These are phyloP conservation scores for Coniochaeta ligniaria DNA, from an alignment of 2,329 filamentous ascomycete species.

Conservation along the genomic window DNA sequence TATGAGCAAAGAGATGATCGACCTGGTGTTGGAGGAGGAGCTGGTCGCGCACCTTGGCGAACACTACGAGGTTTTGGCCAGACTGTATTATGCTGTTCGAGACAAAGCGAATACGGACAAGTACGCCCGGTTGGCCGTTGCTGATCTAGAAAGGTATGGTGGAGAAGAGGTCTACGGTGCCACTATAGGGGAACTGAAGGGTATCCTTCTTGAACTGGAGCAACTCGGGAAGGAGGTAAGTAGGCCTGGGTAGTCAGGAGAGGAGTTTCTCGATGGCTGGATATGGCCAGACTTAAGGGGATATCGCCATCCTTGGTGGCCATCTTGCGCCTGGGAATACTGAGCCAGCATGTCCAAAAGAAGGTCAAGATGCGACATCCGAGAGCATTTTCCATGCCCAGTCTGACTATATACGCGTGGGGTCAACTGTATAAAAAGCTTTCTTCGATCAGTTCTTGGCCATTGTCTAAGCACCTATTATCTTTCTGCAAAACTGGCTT, in stretches of 20 bases:
- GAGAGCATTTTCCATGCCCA: background rate
- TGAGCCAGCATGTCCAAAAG: background rate
- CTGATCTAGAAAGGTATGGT: slow-evolving; percentile 10
- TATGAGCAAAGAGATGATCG: slow-evolving; percentile 13
- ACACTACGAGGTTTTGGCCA: slow-evolving; percentile 18
- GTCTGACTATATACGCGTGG: background rate
- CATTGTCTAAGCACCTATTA: background rate
- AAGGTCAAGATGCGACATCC: background rate
- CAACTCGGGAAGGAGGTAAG: background rate
- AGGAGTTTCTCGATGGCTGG: background rate
- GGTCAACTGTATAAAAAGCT: too few species aligned
- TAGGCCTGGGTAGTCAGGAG: background rate
- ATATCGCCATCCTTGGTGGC: background rate
- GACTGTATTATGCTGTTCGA: slow-evolving; percentile 12
- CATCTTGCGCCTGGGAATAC: background rate
- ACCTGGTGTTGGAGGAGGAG: slow-evolving; percentile 11
- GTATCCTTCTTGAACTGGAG: background rate
- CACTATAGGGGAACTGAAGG: background rate
- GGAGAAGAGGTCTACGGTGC: background rate
- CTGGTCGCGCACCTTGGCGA: slow-evolving; percentile 17
- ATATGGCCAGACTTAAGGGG: background rate
- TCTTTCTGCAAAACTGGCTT: background rate
- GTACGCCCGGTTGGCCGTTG: slow-evolving; percentile 12
- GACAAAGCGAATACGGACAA: slow-evolving; percentile 11
- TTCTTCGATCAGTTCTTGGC: background rate